Evolutionary conservation across 768 basidiomycete genomes (phyloP).

Genomic region (Termitomyces sp.): DNA sequence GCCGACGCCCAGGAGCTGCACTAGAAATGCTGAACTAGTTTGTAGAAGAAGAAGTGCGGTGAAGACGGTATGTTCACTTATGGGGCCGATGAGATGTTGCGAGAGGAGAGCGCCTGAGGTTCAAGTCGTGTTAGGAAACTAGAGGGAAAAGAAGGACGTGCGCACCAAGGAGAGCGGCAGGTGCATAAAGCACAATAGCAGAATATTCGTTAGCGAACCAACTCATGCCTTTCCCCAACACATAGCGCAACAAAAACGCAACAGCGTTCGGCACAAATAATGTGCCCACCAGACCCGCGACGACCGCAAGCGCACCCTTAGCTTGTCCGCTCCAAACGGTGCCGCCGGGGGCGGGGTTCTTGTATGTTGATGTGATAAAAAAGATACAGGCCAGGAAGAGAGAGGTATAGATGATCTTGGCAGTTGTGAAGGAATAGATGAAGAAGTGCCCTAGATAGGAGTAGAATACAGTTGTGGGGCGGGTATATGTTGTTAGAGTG

Average conservation of each 20-base stretch:
- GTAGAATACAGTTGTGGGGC: constrained; percentile 76
- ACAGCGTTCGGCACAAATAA: constrained; percentile 64
- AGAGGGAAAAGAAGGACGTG: constrained; percentile 1
- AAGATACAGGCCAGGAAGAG: constrained; percentile 46
- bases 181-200: constrained; percentile 67
- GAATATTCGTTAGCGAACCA: constrained; percentile 81
- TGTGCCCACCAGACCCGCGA: constrained; percentile 52
- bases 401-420: constrained; percentile 57
- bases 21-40: constrained; percentile 45
- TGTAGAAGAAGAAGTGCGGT: constrained; percentile 61
- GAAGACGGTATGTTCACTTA: constrained; percentile 60
- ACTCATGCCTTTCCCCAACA: constrained; percentile 69
- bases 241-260: constrained; percentile 63
- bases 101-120: constrained; percentile 55
- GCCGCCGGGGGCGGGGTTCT: constrained; percentile 30
- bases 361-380: constrained; percentile 36
- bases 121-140: background rate
- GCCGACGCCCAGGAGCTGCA: constrained; percentile 71
- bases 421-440: constrained; percentile 72
- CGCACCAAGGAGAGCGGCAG: constrained; percentile 67
- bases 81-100: constrained; percentile 53
- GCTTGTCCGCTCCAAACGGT: constrained; percentile 37
- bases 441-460: constrained; percentile 65
- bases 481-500: constrained; percentile 47
- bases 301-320: constrained; percentile 46